Evolutionary conservation across 2,329 filamentous ascomycete species (phyloP), one percentile per base, ranked within the genome.

Genomic region (Fusarium buxicola): DNA sequence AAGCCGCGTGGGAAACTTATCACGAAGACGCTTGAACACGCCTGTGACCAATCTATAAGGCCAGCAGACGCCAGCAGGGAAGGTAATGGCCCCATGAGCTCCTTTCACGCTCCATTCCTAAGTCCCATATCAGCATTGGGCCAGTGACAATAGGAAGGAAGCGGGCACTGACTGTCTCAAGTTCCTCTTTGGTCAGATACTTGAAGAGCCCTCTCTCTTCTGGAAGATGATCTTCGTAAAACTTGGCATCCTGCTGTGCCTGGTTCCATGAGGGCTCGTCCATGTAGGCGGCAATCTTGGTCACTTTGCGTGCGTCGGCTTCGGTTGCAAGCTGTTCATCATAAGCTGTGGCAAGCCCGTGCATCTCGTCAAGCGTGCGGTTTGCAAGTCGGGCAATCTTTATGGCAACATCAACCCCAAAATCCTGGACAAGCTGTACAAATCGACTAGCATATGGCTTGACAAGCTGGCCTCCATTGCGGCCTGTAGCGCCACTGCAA

Each of bases 1-100:
- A 2, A 81, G 53, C 1, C 62, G 62, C 7, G 60, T 58, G 0
- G 69, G 49, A 6, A 75, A 74, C 3, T 70, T 59, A 8, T 47
- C 49, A 12, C 81, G 59, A 3, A 84, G 66, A 8, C 72, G 67
- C 35, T 71, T 67, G 70, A 78, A 81, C 15, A 82, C 63, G 1
- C 70, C 68, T 9, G 77, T 78, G 1, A 84, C 74, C 4, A 85
- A 73, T 11, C 80, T 71, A 49, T 83, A 84, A 1, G 82, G 80
- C 77, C 79, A 83, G 7, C 84, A 71, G 8, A 80, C 80, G 5
- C 80, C 82, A 4, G 80, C 80, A 1, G 65, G 51, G 40, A 80
- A 80, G 1, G 72, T 72, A 16, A 81, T 66, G 2, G 76, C 79
- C 1, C 80, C 80, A 2, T 34, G 47, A 3, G 59, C 48, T 24